phyloP scores from a whole-genome alignment of 2,329 filamentous ascomycete species.

The Pseudonectria buxi region DNA sequence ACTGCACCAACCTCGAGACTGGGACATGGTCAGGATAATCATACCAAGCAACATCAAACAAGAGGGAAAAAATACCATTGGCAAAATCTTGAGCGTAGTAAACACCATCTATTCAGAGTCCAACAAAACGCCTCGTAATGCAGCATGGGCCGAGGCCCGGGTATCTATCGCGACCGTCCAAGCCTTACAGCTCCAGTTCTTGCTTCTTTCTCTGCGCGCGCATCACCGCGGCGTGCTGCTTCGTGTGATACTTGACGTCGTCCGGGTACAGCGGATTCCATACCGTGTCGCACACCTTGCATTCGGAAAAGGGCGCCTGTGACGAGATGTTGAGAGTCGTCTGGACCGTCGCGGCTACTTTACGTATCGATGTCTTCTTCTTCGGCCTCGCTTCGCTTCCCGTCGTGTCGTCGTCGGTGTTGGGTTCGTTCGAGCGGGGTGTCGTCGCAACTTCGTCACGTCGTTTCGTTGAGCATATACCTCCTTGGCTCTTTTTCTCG shows the following conservation, averaged over 20 bases:
- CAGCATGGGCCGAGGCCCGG: not conserved
- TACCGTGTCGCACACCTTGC: slow-evolving; percentile 35
- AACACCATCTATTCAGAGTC: slow-evolving; percentile 10
- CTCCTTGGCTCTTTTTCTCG: not conserved
- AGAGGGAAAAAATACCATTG: no score
- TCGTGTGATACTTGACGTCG: slow-evolving; percentile 37
- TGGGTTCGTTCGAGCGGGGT: no score
- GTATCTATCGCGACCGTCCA: slow-evolving; percentile 11
- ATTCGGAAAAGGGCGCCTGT: slow-evolving; percentile 36
- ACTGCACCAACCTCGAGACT: no score
- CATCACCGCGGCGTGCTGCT: slow-evolving; percentile 31
- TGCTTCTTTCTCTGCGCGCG: slow-evolving; percentile 20
- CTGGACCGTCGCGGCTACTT: slow-evolving; percentile 26
- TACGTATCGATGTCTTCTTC: slow-evolving; percentile 14
- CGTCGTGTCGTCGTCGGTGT: not conserved
- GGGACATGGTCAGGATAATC: no score
- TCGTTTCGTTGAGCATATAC: no score
- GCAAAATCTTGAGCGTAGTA: no score
- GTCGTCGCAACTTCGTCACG: no score
- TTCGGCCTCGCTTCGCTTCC: no score
- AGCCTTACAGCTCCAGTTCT: slow-evolving; percentile 15
- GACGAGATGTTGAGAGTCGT: slow-evolving; percentile 39
- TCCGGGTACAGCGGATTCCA: slow-evolving; percentile 38
- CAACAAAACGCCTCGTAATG: slow-evolving; percentile 5
- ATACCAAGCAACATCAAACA: no score